Base-by-base conservation (phyloP, 306 rosid species). In the Heteromeles arbutifolia region DNA sequence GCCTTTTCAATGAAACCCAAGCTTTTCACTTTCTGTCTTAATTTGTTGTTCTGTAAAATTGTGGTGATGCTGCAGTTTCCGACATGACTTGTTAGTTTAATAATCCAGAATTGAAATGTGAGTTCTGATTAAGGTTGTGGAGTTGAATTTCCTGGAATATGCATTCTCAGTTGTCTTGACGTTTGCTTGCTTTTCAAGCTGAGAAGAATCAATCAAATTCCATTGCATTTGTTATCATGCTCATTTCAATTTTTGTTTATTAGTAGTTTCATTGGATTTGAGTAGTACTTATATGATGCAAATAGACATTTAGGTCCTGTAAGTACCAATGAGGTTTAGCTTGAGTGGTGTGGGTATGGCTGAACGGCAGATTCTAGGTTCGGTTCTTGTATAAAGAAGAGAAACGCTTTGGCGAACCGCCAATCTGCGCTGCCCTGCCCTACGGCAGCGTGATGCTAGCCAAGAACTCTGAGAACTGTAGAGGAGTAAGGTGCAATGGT, bases 91-190 rank as follows among this genome's bases (percentile, higher is more conserved):
- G 22, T 21, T 77, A 24, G 57, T 31, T 50, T 28, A 76, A 81
- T 71, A 81, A 76, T 72, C 66, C 48, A 22, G 57, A 65, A 21
- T 80, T 56, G 67, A 34, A 75, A 54, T 53, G 21, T 52, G n/a
- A 31, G 77, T 70, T 72, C 52, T 44, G 81, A 32, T 76, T 76
- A 34, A 21, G 71, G 29, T n/a, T 58, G 34, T 73, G 57, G 5
- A 29, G 69, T 21, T 25, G 6, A 21, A 6, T 74, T 54, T 50
- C 31, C 10, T 62, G 77, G 6, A 6, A 43, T 43, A 3, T 28
- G 68, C 26, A 3, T 62, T 59, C 44, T 61, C 43, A 11, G 69
- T 58, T 73, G 12, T 3, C 52, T 18, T 43, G 28, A 73, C 57
- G 26, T 25, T 64, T 34, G 64, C 19, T 73, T 73, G 58, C 28